These are phyloP conservation scores for Moesziomyces sp. DNA, from an alignment of 1,284 basidiomycete species.

Conservation along the genomic window DNA sequence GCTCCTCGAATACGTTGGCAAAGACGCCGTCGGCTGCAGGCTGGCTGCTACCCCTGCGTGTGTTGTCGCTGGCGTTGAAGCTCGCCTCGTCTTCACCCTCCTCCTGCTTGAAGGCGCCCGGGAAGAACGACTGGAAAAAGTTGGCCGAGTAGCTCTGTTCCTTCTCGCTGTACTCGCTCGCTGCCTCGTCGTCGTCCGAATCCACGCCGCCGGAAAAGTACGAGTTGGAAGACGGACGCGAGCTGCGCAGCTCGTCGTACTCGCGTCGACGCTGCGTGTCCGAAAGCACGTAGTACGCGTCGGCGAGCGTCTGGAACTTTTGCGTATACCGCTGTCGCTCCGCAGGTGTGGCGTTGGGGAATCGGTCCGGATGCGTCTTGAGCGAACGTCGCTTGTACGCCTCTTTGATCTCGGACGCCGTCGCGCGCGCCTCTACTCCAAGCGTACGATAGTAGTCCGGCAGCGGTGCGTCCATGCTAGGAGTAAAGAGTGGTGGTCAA, in stretches of 20 bases:
- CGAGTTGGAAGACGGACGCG: slow-evolving; percentile 31
- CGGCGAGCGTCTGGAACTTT: slow-evolving; percentile 77
- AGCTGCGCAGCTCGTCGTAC: slow-evolving; percentile 71
- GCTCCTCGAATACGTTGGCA: slow-evolving; percentile 63
- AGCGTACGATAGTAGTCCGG: slow-evolving; percentile 63
- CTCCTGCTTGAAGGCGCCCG: slow-evolving; percentile 38
- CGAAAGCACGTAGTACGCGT: slow-evolving; percentile 95
- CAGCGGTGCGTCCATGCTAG: slow-evolving; percentile 45
- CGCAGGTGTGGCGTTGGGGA: slow-evolving; percentile 77
- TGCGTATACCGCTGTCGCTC: slow-evolving; percentile 75
- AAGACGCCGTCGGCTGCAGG: slow-evolving; percentile 59
- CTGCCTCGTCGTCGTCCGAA: slow-evolving; percentile 34
- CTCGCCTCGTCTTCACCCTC: slow-evolving; percentile 5
- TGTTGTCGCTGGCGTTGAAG: slow-evolving; percentile 11
- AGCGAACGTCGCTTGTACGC: slow-evolving; percentile 84
- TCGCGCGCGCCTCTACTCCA: slow-evolving; percentile 73
- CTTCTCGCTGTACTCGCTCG: slow-evolving; percentile 45
- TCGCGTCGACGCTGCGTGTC: slow-evolving; percentile 80
- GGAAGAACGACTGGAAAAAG: slow-evolving; percentile 62
- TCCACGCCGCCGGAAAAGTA: slow-evolving; percentile 8
- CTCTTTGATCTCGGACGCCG: slow-evolving; percentile 78
- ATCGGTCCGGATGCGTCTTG: slow-evolving; percentile 86
- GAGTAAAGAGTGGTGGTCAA: no score
- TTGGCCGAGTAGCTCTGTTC: slow-evolving; percentile 53
- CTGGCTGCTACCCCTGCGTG: slow-evolving; percentile 23